These are phyloP conservation scores for Solanum aculeatissimum DNA, from an alignment of 305 asterid genomes.

Conservation along the genomic window DNA sequence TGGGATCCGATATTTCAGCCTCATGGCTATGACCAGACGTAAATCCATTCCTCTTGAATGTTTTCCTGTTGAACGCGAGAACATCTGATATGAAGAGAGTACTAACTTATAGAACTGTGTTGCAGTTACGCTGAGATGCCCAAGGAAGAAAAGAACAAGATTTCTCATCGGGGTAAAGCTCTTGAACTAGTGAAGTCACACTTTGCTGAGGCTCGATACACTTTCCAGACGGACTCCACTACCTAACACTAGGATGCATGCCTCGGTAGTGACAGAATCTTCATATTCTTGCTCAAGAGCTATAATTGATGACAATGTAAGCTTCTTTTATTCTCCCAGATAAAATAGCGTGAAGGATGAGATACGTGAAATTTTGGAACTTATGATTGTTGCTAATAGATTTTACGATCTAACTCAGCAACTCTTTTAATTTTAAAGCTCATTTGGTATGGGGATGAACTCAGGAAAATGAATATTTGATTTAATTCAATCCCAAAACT, in stretches of 20 bases:
- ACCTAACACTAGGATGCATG: slow-evolving; percentile 1
- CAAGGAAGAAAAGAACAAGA: slow-evolving; percentile 83
- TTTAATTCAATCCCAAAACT: neutral
- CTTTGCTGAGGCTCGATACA: slow-evolving; percentile 60
- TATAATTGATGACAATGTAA: neutral
- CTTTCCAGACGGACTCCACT: slow-evolving; percentile 32
- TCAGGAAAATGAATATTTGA: neutral
- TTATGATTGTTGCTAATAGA: too few species aligned
- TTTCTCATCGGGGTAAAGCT: slow-evolving; percentile 79
- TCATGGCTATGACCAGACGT: slow-evolving; percentile 84
- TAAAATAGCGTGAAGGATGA: neutral
- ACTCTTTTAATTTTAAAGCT: neutral
- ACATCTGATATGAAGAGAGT: neutral
- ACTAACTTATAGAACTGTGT: slow-evolving; percentile 5
- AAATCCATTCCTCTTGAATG: slow-evolving; percentile 10
- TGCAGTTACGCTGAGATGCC: slow-evolving; percentile 88
- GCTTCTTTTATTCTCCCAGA: neutral
- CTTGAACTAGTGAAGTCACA: slow-evolving; percentile 80
- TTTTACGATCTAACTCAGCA: neutral
- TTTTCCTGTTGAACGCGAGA: neutral
- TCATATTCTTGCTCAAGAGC: neutral
- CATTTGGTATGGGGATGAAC: neutral
- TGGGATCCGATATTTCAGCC: slow-evolving; percentile 96
- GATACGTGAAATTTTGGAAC: neutral
- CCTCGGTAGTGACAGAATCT: neutral